Conservation (phyloP, 148 eudicot genomes). For the Mesembryanthemum crystallinum region DNA sequence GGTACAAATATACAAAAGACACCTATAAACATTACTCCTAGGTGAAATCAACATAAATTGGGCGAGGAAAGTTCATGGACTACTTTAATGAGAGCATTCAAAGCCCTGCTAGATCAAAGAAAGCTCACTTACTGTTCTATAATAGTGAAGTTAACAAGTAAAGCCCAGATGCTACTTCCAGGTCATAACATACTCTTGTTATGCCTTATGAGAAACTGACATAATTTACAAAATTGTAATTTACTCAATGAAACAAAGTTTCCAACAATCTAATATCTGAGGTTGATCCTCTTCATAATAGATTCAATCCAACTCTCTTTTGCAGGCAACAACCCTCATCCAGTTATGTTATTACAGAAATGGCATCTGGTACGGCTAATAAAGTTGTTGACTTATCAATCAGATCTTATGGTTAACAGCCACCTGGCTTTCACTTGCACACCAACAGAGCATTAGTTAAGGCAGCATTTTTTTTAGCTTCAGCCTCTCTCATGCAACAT, state of each 20-base stretch:
- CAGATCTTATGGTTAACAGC: neutral
- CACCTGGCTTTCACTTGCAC: neutral
- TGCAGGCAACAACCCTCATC: neutral
- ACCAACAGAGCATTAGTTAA: neutral
- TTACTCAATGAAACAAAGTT: neutral
- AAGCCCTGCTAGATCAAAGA: neutral
- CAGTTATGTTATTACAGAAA: neutral
- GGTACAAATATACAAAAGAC: neutral
- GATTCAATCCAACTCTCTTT: neutral
- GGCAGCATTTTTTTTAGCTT: neutral
- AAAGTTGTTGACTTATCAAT: neutral
- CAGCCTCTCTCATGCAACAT: neutral
- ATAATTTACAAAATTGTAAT: neutral
- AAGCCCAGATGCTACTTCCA: neutral
- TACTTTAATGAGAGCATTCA: too few relatives aligned
- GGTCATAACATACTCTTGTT: neutral
- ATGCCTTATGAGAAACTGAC: neutral
- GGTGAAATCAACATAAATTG: too few relatives aligned
- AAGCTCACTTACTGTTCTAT: neutral
- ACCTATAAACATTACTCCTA: too few relatives aligned
- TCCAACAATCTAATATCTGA: neutral
- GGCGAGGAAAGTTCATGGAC: too few relatives aligned
- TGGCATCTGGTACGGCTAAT: neutral
- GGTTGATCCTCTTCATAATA: neutral
- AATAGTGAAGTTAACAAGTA: neutral